Evolutionary conservation across 192 early-diverging fungal genomes (phyloP), one percentile per base, ranked within the genome.

Genomic region (Linnemannia hyalina): DNA sequence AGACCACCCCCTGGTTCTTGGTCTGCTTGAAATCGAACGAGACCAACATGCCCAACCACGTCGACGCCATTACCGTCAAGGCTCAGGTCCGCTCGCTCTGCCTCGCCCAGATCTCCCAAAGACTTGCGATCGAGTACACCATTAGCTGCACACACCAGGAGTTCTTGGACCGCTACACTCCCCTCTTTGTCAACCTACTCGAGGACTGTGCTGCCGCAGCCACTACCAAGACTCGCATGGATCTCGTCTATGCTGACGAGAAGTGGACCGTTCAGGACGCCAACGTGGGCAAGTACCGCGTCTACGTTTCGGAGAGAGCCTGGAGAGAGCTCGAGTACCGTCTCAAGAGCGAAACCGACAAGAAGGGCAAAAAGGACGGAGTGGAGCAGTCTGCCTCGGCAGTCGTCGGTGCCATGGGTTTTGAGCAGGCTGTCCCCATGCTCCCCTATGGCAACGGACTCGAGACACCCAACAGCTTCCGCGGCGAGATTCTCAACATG

Each of bases 291-390:
- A 77, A 70, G 35, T 82, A 88, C 57, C 91, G 95, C 76, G 89
- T 95, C 7, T 98, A 93, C 77, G 80, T 99, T 49, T 92, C 92
- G 80, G 97, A 97, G 80, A 76, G 44, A 4, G 91, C 92, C 32
- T 99, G 97, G 98, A 92, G 95, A 77, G 90, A 91, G 54, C 92
- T 99, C 23, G 98, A 99, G 87, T 94, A 95, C 75, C 89, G 89
- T 23, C 93, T 99, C 70, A 91, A 95, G n/a, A 92, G 89, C 29
- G 95, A 97, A 80, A 92, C 91, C 36, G 91, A 92, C 9, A 91
- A 94, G 54, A 90, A 93, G 83, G 89, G 82, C n/a, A 78, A 83
- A 73, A 89, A 92, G 81, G 60, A 65, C 6, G 86, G 70, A 47
- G 73, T 73, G 82, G 87, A 89, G 83, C 91, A 35, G 40, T 90